A percentile compares a stretch with the other conserved stretches of the same genome.
Conservation (phyloP, 345 rosid genomes). For the Noccaea caerulescens region DNA sequence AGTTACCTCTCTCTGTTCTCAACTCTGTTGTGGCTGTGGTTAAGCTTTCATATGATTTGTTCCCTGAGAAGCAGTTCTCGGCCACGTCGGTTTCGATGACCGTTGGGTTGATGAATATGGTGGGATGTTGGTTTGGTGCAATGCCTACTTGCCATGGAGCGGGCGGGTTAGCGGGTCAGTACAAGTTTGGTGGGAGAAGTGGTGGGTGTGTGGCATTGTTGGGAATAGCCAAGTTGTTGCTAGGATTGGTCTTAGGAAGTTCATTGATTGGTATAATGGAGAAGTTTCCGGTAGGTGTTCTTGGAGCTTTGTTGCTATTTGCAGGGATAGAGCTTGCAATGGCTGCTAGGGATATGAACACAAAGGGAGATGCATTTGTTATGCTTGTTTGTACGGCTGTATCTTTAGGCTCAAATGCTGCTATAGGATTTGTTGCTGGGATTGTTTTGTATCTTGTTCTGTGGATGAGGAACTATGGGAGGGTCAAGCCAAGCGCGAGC, state of each 20-base stretch:
- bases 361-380: conserved; percentile 76
- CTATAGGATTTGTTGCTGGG: conserved; percentile 82
- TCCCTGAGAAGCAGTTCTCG: conserved; percentile 71
- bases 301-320: conserved; percentile 70
- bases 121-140: conserved; percentile 89
- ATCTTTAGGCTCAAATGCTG: conserved; percentile 77
- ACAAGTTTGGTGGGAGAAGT: conserved; percentile 88
- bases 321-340: conserved; percentile 86
- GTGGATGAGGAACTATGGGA: conserved; percentile 47
- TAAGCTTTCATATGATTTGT: conserved; percentile 75
- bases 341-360: conserved; percentile 75
- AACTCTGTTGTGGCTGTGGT: conserved; percentile 89
- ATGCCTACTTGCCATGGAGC: conserved; percentile 96
- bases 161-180: conserved; percentile 86
- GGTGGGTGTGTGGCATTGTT: conserved; percentile 79
- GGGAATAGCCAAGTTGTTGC: conserved; percentile 62
- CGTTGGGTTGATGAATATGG: conserved; percentile 80
- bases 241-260: conserved; percentile 72
- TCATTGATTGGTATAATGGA: conserved; percentile 65
- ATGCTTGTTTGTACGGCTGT: conserved; percentile 72
- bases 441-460: conserved; percentile 57
- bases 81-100: conserved; percentile 69
- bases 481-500: conserved; percentile 2
- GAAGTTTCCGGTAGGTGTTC: conserved; percentile 77
- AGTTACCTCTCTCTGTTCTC: conserved; percentile 74